A percentile compares a stretch with the other conserved stretches of the same genome.
Evolutionary conservation across 305 asterid genomes (phyloP).

Genomic region (Striga hermonthica): DNA sequence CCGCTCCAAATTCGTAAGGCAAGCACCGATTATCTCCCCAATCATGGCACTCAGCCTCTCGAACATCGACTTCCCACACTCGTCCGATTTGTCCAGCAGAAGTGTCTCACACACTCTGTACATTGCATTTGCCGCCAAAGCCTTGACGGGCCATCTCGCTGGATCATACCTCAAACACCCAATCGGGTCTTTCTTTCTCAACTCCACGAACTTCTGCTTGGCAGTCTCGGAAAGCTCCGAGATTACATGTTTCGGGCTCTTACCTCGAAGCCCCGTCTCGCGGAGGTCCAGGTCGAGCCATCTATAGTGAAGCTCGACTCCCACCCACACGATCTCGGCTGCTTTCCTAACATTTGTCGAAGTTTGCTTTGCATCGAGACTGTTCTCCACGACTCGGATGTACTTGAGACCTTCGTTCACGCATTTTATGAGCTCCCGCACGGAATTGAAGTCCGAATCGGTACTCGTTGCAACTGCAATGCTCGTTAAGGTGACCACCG

Average conservation of each 20-base stretch:
- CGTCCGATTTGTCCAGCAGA: constrained; percentile 37
- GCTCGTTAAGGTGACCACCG: constrained; percentile 34
- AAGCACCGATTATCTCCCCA: constrained; percentile 4
- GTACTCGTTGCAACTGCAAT: constrained; percentile 59
- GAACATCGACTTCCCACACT: constrained; percentile 29
- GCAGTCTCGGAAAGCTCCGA: constrained; percentile 31
- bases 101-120: constrained; percentile 70
- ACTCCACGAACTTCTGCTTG: constrained; percentile 45
- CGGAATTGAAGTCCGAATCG: constrained; percentile 27
- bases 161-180: constrained; percentile 46
- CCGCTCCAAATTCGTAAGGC: not conserved
- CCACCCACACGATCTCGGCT: constrained; percentile 8
- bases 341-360: not conserved
- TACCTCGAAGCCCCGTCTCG: not conserved
- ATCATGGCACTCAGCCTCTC: constrained; percentile 5
- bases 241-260: not conserved
- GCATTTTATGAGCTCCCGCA: constrained; percentile 37
- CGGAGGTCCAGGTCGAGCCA: constrained; percentile 2
- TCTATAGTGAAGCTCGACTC: constrained; percentile 1
- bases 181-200: constrained; percentile 34
- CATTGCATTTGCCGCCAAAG: constrained; percentile 75
- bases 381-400: constrained; percentile 9
- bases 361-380: not conserved
- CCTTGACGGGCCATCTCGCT: constrained; percentile 58
- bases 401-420: constrained; percentile 5